Conservation (phyloP, 2,329 filamentous ascomycete genomes). For the Grosmannia clavigera region DNA sequence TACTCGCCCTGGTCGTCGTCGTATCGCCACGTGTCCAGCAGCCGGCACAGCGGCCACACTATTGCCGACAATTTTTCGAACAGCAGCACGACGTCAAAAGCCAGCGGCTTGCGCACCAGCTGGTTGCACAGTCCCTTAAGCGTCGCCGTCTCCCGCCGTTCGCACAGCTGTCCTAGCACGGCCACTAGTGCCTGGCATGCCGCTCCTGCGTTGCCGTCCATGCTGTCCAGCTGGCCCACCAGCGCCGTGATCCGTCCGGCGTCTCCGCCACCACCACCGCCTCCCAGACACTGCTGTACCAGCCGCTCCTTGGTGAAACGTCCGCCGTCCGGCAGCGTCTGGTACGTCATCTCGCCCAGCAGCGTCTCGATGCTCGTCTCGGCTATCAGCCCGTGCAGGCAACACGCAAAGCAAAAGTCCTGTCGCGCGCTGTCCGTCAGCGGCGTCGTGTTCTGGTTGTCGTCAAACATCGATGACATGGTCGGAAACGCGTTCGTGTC, state of each 20-base stretch:
- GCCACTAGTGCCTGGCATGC: constrained; percentile 68
- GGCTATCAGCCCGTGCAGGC: constrained; percentile 72
- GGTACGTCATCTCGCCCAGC: constrained; percentile 73
- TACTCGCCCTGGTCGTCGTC: constrained; percentile 44
- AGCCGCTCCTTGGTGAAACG: constrained; percentile 69
- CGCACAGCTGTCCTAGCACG: constrained; percentile 56
- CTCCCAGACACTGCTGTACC: constrained; percentile 56
- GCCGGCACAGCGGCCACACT: constrained; percentile 58
- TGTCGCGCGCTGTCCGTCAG: constrained; percentile 48
- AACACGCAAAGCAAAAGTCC: constrained; percentile 83
- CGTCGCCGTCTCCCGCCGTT: constrained; percentile 67
- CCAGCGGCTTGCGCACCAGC: constrained; percentile 59
- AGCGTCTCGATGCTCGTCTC: constrained; percentile 67
- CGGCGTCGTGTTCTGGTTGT: constrained; percentile 42
- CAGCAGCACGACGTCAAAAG: constrained; percentile 62
- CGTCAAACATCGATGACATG: constrained; percentile 46
- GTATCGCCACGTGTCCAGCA: constrained; percentile 62
- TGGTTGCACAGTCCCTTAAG: constrained; percentile 61
- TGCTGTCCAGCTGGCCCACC: constrained; percentile 71
- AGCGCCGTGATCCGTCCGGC: constrained; percentile 52
- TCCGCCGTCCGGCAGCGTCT: constrained; percentile 60
- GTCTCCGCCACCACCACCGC: constrained; percentile 12
- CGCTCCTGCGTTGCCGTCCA: constrained; percentile 84
- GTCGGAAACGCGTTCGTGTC: constrained; percentile 65
- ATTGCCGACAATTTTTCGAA: constrained; percentile 61